phyloP scores from a whole-genome alignment of 192 early-diverging fungal genomes.

The Coemansia sp. region DNA sequence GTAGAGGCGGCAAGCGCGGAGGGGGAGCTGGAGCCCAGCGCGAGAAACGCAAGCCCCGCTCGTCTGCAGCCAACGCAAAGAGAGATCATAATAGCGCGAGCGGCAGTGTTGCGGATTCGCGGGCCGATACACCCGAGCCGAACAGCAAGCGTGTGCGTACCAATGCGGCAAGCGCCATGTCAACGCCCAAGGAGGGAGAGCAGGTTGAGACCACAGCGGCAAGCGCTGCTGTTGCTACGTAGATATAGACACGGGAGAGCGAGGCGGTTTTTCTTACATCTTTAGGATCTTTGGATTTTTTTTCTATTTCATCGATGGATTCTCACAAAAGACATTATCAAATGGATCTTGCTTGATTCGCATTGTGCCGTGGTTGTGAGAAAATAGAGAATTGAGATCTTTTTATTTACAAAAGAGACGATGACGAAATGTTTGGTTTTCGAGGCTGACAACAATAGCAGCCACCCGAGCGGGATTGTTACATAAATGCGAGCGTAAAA shows the following conservation, averaged over 20 bases:
- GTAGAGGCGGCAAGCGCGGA: slow-evolving; percentile 33
- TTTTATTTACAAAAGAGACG: no score
- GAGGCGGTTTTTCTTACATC: neutral
- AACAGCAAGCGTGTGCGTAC: slow-evolving; percentile 24
- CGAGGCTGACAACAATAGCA: no score
- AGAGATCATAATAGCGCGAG: slow-evolving; percentile 11
- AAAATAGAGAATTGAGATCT: no score
- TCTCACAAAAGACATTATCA: no score
- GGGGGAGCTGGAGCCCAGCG: slow-evolving; percentile 16
- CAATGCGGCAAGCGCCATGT: slow-evolving; percentile 11
- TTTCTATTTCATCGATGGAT: neutral
- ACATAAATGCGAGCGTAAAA: no score
- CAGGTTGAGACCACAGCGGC: slow-evolving; percentile 5
- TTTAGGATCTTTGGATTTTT: neutral
- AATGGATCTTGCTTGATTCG: no score
- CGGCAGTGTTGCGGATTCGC: slow-evolving; percentile 28
- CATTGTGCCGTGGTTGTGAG: no score
- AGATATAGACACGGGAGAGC: neutral
- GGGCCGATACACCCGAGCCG: slow-evolving; percentile 38
- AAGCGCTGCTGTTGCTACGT: slow-evolving; percentile 14
- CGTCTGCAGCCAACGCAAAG: slow-evolving; percentile 13
- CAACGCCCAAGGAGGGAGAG: slow-evolving; percentile 23
- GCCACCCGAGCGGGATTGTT: no score
- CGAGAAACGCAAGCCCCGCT: slow-evolving; percentile 50
- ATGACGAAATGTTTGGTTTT: no score